Conservation (phyloP, 495 filamentous ascomycete genomes). For the Evernia prunastri region DNA sequence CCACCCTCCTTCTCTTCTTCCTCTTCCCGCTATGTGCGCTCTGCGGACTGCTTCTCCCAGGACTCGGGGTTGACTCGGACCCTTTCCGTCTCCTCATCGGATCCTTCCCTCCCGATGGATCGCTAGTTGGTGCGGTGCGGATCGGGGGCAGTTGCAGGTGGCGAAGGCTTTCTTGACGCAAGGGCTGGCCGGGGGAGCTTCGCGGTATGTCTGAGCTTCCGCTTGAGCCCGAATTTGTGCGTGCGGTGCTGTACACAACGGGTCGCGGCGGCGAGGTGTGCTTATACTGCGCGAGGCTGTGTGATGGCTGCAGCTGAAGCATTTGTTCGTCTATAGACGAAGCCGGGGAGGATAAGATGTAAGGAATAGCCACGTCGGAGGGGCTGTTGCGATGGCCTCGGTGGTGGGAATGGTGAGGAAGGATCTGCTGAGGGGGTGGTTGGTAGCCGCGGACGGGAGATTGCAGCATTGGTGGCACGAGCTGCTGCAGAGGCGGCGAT, state of each 20-base stretch:
- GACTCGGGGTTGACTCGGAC: slow-evolving; percentile 21
- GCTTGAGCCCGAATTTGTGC: slow-evolving; percentile 21
- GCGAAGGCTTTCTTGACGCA: slow-evolving; percentile 23
- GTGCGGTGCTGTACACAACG: slow-evolving; percentile 21
- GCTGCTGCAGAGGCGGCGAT: slow-evolving; percentile 21
- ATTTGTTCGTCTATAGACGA: slow-evolving; percentile 18
- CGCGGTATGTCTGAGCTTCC: slow-evolving; percentile 23
- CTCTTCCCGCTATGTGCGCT: slow-evolving; percentile 23
- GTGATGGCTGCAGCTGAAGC: slow-evolving; percentile 21
- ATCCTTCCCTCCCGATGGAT: slow-evolving; percentile 18
- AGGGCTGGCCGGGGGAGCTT: slow-evolving; percentile 18
- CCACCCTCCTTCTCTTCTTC: slow-evolving; percentile 29
- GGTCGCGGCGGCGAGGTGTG: slow-evolving; percentile 23
- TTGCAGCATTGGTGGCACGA: slow-evolving; percentile 15
- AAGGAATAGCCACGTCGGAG: slow-evolving; percentile 19
- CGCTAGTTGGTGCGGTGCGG: slow-evolving; percentile 22
- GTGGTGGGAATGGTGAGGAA: slow-evolving; percentile 12
- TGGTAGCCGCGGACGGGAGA: slow-evolving; percentile 19
- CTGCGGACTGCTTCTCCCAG: slow-evolving; percentile 24
- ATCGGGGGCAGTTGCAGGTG: slow-evolving; percentile 29
- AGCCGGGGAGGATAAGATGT: slow-evolving; percentile 15
- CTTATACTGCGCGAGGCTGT: slow-evolving; percentile 26
- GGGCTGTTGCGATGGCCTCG: slow-evolving; percentile 21
- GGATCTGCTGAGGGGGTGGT: slow-evolving; percentile 19
- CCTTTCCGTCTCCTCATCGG: slow-evolving; percentile 15